These are phyloP conservation scores for Globisporangium uncinulatum DNA, from an alignment of 352 stramenopile genomes.

Conservation along the genomic window DNA sequence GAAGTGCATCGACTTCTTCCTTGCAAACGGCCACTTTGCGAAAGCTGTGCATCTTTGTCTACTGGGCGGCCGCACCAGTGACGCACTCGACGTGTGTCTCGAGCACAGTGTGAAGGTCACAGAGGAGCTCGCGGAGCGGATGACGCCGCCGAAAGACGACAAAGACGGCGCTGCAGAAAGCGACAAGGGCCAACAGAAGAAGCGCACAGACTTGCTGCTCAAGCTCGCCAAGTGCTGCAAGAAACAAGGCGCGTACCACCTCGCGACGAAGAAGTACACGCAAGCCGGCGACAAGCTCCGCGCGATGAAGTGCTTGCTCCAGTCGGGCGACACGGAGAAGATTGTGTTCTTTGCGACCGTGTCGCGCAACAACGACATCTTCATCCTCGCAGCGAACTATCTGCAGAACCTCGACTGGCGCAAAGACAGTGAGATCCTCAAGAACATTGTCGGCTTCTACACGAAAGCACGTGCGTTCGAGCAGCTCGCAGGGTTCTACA, in stretches of 20 bases:
- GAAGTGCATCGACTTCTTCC: constrained; percentile 92
- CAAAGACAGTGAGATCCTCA: constrained; percentile 86
- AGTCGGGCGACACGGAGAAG: constrained; percentile 93
- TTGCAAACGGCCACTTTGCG: constrained; percentile 85
- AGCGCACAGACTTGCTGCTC: constrained; percentile 77
- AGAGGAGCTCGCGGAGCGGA: constrained; percentile 90
- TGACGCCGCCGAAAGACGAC: constrained; percentile 87
- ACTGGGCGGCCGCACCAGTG: constrained; percentile 50
- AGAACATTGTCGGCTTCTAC: constrained; percentile 94
- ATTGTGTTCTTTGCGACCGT: constrained; percentile 94
- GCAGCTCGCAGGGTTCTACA: constrained; percentile 90
- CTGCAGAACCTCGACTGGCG: constrained; percentile 94
- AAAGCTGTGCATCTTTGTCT: constrained; percentile 90
- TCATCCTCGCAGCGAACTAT: constrained; percentile 94
- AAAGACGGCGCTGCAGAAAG: constrained; percentile 13
- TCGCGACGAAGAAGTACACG: constrained; percentile 96
- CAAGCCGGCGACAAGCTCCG: constrained; percentile 89
- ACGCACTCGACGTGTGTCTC: constrained; percentile 89
- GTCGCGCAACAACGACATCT: constrained; percentile 91
- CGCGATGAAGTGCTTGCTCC: constrained; percentile 94
- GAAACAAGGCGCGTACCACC: constrained; percentile 88
- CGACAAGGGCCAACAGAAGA: constrained; percentile 43
- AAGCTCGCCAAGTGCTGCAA: constrained; percentile 91
- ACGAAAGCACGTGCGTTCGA: constrained; percentile 91
- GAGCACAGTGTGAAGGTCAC: constrained; percentile 87